Conservation (phyloP, 176 grass and related monocot genomes). For the Rhynchospora pubera region DNA sequence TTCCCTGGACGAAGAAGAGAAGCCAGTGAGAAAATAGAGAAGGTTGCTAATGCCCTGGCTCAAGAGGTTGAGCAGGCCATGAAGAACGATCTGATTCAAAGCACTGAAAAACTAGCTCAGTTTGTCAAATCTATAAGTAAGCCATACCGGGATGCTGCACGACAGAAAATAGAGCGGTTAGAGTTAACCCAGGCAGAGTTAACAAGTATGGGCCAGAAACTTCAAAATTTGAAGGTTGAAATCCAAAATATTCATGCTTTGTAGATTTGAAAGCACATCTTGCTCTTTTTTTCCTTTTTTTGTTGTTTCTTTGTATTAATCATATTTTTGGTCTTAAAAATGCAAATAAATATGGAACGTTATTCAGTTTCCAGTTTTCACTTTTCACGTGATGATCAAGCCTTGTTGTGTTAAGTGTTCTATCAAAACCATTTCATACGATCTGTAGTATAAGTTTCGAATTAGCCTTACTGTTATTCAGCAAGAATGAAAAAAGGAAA, state of each 20-base stretch:
- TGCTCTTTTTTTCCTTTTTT: conserved; percentile 1
- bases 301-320: conserved; percentile 3
- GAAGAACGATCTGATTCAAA: conserved; percentile 51
- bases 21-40: conserved; percentile 50
- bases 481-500: too few species aligned
- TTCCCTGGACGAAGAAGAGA: conserved; percentile 58
- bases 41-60: conserved; percentile 54
- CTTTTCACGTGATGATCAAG: not conserved
- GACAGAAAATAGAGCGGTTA: conserved; percentile 59
- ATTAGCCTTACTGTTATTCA: not conserved
- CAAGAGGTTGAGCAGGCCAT: conserved; percentile 68
- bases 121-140: conserved; percentile 62
- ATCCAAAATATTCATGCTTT: conserved; percentile 70
- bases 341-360: conserved; percentile 1
- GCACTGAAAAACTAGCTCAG: conserved; percentile 42
- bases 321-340: conserved; percentile 5
- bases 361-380: not conserved
- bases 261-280: not conserved
- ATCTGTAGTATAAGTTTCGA: not conserved
- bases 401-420: not conserved
- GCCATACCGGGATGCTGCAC: conserved; percentile 58
- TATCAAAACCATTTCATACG: not conserved
- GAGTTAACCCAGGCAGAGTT: conserved; percentile 55
- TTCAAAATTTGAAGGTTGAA: conserved; percentile 69
- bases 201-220: conserved; percentile 39